Percentiles rank a stretch among this genome's conserved stretches.
These are phyloP conservation scores for Pseudozyma flocculosa DNA, from an alignment of 1,284 basidiomycete genomes.

Conservation along the genomic window DNA sequence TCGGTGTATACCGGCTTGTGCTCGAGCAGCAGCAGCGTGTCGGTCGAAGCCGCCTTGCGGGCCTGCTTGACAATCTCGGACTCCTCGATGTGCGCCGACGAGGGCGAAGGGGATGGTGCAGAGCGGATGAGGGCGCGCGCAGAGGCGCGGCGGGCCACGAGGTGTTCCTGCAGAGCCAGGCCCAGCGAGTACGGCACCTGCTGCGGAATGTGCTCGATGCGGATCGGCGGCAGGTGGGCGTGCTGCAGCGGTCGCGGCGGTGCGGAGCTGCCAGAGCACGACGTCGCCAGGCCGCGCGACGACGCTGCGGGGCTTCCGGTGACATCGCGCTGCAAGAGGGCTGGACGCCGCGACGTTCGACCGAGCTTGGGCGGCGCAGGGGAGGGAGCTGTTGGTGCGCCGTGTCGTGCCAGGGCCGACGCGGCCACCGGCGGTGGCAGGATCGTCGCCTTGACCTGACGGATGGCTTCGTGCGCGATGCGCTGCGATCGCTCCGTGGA, in stretches of 20 bases:
- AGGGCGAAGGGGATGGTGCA: conserved; percentile 76
- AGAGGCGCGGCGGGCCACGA: conserved; percentile 37
- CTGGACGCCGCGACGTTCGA: too few relatives aligned
- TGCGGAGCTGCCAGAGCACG: too few relatives aligned
- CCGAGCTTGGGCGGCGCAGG: too few relatives aligned
- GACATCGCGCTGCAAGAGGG: too few relatives aligned
- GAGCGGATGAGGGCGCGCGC: conserved; percentile 66
- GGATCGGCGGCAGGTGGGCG: conserved; percentile 20
- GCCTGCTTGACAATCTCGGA: conserved; percentile 62
- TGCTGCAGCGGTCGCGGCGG: neutral
- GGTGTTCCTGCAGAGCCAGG: conserved; percentile 47
- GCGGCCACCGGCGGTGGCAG: too few relatives aligned
- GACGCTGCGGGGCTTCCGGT: too few relatives aligned
- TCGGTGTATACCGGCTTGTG: conserved; percentile 93
- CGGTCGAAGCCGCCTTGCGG: conserved; percentile 56
- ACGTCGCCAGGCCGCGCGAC: too few relatives aligned
- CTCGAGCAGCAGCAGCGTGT: conserved; percentile 65
- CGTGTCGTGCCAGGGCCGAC: too few relatives aligned
- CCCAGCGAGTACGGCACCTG: conserved; percentile 51
- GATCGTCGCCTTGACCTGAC: too few relatives aligned
- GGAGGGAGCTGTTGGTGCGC: too few relatives aligned
- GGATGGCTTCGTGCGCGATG: too few relatives aligned
- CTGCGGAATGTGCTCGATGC: conserved; percentile 41
- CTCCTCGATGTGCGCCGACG: conserved; percentile 63
- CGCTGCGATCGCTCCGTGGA: too few relatives aligned